phyloP scores from a whole-genome alignment of 352 stramenopile species.

The Phytophthora rubi region DNA sequence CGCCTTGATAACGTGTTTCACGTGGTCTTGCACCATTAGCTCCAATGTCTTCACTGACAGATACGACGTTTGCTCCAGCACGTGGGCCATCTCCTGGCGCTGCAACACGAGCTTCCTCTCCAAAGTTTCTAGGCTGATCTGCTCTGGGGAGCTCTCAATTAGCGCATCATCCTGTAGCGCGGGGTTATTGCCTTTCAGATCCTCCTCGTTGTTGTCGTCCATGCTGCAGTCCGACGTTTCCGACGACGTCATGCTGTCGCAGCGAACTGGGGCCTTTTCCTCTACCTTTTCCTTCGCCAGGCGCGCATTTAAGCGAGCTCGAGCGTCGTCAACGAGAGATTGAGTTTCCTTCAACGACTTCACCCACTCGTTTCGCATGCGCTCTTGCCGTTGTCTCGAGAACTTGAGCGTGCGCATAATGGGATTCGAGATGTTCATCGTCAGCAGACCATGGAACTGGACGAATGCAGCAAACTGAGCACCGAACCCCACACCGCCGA shows the following conservation, averaged over 20 bases:
- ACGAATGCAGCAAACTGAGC: conserved; percentile 36
- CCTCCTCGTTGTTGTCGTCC: conserved; percentile 29
- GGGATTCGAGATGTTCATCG: conserved; percentile 50
- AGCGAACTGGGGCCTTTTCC: conserved; percentile 12
- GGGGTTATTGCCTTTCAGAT: not conserved
- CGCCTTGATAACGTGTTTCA: conserved; percentile 47
- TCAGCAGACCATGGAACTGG: conserved; percentile 46
- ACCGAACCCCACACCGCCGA: conserved; percentile 11
- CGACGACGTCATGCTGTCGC: conserved; percentile 30
- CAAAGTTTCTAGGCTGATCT: conserved; percentile 28
- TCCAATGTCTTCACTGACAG: conserved; percentile 66
- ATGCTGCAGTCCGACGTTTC: conserved; percentile 22
- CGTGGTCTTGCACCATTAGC: conserved; percentile 57
- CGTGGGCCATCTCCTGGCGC: conserved; percentile 38
- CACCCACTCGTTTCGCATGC: conserved; percentile 48
- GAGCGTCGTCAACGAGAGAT: conserved; percentile 28
- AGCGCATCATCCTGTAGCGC: conserved; percentile 23
- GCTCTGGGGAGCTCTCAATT: conserved; percentile 19
- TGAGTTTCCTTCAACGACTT: conserved; percentile 45
- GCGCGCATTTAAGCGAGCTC: conserved; percentile 10
- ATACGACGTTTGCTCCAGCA: conserved; percentile 44
- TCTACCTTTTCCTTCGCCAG: conserved; percentile 1
- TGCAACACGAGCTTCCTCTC: conserved; percentile 43
- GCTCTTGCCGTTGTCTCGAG: conserved; percentile 53
- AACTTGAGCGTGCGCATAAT: conserved; percentile 63